Evolutionary conservation across 495 filamentous ascomycete species (phyloP).

Genomic region (Daldinia bambusicola): DNA sequence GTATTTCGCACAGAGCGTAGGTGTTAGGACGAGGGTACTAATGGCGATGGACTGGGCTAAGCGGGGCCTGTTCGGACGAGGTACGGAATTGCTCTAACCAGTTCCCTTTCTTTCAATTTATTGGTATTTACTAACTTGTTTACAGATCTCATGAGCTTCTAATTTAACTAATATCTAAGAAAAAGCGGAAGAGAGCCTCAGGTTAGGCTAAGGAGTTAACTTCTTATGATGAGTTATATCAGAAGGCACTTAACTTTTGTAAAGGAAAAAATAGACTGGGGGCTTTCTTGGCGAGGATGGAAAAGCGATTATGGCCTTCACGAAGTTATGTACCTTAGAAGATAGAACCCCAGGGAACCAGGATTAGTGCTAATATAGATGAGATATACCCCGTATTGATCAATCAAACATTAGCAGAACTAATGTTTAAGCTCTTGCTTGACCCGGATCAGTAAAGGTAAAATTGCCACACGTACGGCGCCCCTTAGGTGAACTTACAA

Average conservation of each 20-base stretch:
- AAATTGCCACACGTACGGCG: too few relatives aligned
- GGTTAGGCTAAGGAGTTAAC: not conserved
- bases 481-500: too few relatives aligned
- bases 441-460: too few relatives aligned
- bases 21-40: constrained; percentile 85
- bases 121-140: constrained; percentile 40
- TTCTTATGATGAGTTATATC: not conserved
- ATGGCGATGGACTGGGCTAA: constrained; percentile 99
- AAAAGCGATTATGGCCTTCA: not conserved
- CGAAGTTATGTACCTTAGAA: not conserved
- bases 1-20: constrained; percentile 98
- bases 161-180: constrained; percentile 11
- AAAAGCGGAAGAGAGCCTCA: not conserved
- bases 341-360: not conserved
- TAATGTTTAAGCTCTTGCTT: too few relatives aligned
- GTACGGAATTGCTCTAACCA: constrained; percentile 60
- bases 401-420: not conserved
- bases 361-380: not conserved
- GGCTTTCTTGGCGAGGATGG: not conserved
- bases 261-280: not conserved
- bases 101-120: not conserved
- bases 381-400: not conserved
- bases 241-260: not conserved
- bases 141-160: constrained; percentile 76
- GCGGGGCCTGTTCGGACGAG: constrained; percentile 93